Evolutionary conservation across 345 rosid species (phyloP), one percentile per base, ranked within the genome.

Genomic region (Gossypium stocksii): DNA sequence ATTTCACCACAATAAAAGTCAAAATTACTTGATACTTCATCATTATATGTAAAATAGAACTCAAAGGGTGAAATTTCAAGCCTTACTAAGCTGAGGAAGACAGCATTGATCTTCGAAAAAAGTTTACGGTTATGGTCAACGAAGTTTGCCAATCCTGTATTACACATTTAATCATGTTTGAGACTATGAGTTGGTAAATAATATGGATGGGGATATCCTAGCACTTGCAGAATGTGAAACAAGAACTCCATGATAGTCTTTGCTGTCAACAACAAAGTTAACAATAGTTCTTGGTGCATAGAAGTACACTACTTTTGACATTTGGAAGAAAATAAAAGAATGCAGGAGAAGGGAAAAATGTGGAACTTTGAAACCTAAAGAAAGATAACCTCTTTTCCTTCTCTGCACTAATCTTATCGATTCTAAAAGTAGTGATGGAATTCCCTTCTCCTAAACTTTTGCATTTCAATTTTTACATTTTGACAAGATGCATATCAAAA

Each of bases 51-150:
- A 64, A 70, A 66, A 62, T 13, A 20, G 45, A 43, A 66, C 73
- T 45, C 13, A 12, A 72, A 22, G 20, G 10, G 38, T 51, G 51
- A 22, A 71, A 49, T 44, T n/a, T 45, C 29, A 71, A 61, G 70
- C 43, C 88, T 84, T 83, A 92, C 98, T 81, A 94, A 81, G 81
- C 94, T 80, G 73, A 94, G 97, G 79, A 86, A 82, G 77, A 90
- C 62, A 8, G 97, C 90, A 68, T 82, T 89, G 74, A 92, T 78
- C 77, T 79, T 87, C 44, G 97, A 90, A 63, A 90, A 81, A 45
- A 83, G 86, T 73, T 85, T 87, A 70, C 87, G 94, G 60, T 90
- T 94, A 62, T 70, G 80, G 85, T 92, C 98, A 60, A 90, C 92
- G 82, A 82, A 87, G 75, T 82, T 84, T 72, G 85, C 86, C 66